Base-by-base conservation (phyloP, 768 basidiomycete species). In the Cystoderma amianthinum region DNA sequence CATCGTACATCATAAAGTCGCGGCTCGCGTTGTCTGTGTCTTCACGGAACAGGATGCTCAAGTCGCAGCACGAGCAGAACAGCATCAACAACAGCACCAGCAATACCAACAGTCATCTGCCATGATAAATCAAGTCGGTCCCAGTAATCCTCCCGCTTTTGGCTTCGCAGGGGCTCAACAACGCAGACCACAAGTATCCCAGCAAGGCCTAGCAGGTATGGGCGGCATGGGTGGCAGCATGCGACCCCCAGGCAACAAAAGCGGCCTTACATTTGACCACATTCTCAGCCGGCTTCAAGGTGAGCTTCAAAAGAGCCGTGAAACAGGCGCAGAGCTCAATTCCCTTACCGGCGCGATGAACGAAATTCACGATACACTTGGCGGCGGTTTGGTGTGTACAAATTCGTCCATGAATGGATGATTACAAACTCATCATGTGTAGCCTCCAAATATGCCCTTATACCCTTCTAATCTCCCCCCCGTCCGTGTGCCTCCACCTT, bases 1-100 rank as follows among this genome's bases (percentile, higher is more conserved):
- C 2, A 93, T 97, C 43, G 83, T 98, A 37, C 96, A 99, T 64
- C 94, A 97, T 68, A 98, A 99, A 62, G 96, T 98, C 40, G 92
- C 96, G 7, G 93, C 95, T 3, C 86, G 90, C 20, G 92, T 93
- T 24, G 76, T 89, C 40, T 93, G 94, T 52, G 78, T 97, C 3
- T 83, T 95, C 50, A 78, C 72, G 0, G 83, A 91, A 32, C 87
- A 90, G 44, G 96, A 99, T 54, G 85, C 78, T 1, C 80, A 78
- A 45, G 72, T 78, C 35, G 85, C 84, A 24, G 76, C 79, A 2
- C 80, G 82, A 28, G 74, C 75, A 23, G 85, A 86, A 51, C 81
- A 81, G 39, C 75, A 79, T 48, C 80, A 80, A 52, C 67, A 67
- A 45, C 73, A 79, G 46, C 64, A 68, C 43, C 62, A 68, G 41